Evolutionary conservation across 83 land plant species (phyloP).

Genomic region (Thuja plicata): DNA sequence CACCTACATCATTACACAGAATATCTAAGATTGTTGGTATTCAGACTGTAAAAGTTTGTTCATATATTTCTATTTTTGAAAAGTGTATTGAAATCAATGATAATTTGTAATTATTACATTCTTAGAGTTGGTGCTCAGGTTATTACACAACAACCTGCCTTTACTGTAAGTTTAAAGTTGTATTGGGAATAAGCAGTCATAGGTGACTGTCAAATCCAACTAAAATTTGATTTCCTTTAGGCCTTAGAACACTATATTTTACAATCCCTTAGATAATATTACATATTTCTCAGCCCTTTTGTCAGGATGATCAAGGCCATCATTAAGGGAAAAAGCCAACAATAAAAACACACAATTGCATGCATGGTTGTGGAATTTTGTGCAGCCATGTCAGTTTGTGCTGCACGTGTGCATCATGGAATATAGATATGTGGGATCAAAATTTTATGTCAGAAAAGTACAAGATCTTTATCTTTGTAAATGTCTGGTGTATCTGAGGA

Average conservation of each 20-base stretch:
- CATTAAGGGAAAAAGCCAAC: not conserved
- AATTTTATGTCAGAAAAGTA: not conserved
- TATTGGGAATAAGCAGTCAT: not conserved
- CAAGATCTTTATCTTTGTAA: not conserved
- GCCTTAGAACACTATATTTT: not conserved
- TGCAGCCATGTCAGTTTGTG: not conserved
- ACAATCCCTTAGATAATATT: not conserved
- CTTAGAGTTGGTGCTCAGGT: too few relatives aligned
- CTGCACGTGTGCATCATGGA: slow-evolving; percentile 5
- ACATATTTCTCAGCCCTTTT: not conserved
- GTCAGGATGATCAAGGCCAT: not conserved
- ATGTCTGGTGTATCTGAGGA: not conserved
- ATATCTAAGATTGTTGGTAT: too few relatives aligned
- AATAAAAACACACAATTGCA: not conserved
- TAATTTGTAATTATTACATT: too few relatives aligned
- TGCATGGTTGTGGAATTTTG: not conserved
- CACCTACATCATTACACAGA: too few relatives aligned
- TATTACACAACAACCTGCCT: not conserved
- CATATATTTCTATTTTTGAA: too few relatives aligned
- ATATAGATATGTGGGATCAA: not conserved
- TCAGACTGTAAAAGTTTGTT: too few relatives aligned
- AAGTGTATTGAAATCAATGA: too few relatives aligned
- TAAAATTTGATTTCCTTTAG: not conserved
- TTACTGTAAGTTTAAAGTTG: not conserved
- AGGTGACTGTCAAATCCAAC: not conserved